phyloP scores from a whole-genome alignment of 495 filamentous ascomycete genomes.

The Hypoxylon trugodes region DNA sequence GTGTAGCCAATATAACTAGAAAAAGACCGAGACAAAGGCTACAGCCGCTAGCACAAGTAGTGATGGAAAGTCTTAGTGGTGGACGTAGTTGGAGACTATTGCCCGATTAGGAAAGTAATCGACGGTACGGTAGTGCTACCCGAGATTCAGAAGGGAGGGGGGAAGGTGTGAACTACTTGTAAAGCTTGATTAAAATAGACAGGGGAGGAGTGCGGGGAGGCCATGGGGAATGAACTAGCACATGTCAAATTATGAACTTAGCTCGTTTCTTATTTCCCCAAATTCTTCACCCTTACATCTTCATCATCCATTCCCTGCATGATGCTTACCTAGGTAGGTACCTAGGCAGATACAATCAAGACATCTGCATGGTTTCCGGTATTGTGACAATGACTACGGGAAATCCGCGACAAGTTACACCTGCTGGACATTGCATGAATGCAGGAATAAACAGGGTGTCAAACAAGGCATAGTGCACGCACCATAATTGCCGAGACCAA shows the following conservation, averaged over 20 bases:
- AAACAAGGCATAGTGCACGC: too few relatives aligned
- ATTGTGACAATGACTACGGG: too few relatives aligned
- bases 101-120: slow-evolving; percentile 10
- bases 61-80: background rate
- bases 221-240: slow-evolving; percentile 1
- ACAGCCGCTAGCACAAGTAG: background rate
- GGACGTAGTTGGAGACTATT: slow-evolving; percentile 6
- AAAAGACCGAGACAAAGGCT: slow-evolving; percentile 13
- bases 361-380: too few relatives aligned
- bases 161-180: background rate
- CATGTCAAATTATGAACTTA: background rate
- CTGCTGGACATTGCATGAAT: too few relatives aligned
- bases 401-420: too few relatives aligned
- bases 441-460: too few relatives aligned
- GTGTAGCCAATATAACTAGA: background rate
- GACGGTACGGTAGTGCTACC: slow-evolving; percentile 12
- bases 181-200: slow-evolving; percentile 1
- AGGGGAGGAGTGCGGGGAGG: background rate
- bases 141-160: background rate
- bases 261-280: background rate
- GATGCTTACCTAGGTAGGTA: too few relatives aligned
- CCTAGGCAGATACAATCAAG: too few relatives aligned
- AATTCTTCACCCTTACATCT: background rate
- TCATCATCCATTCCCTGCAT: background rate
- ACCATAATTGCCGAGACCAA: too few relatives aligned